Evolutionary conservation across 2,329 filamentous ascomycete species (phyloP).

Genomic region (Colletotrichum euphorbiae): DNA sequence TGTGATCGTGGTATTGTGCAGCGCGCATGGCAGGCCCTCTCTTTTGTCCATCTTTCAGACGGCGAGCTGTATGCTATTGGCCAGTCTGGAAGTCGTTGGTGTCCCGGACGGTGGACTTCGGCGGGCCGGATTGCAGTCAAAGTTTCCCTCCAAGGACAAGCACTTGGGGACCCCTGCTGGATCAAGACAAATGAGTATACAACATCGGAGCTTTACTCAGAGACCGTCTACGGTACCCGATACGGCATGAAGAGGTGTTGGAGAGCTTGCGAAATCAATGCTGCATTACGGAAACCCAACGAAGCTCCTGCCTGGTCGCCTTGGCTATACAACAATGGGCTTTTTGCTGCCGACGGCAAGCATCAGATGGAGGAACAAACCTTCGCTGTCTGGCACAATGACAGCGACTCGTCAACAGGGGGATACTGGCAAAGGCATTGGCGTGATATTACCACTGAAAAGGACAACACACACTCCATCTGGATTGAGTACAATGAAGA

Average conservation of each 20-base stretch:
- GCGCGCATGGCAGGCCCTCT: slow-evolving; percentile 40
- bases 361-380: slow-evolving; percentile 44
- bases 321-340: slow-evolving; percentile 42
- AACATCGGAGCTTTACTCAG: slow-evolving; percentile 34
- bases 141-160: slow-evolving; percentile 37
- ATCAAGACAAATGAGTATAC: slow-evolving; percentile 42
- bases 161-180: slow-evolving; percentile 42
- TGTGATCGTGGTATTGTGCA: slow-evolving; percentile 43
- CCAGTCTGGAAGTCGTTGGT: slow-evolving; percentile 40
- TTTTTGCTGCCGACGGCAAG: slow-evolving; percentile 39
- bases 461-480: slow-evolving; percentile 41
- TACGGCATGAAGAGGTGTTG: slow-evolving; percentile 42
- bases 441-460: slow-evolving; percentile 43
- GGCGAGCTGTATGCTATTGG: slow-evolving; percentile 41
- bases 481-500: slow-evolving; percentile 44
- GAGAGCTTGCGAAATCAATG: slow-evolving; percentile 40
- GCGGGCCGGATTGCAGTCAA: slow-evolving; percentile 40
- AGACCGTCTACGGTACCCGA: slow-evolving; percentile 42
- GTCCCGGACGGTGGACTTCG: slow-evolving; percentile 33
- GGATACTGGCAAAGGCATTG: slow-evolving; percentile 45
- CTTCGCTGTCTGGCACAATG: slow-evolving; percentile 42
- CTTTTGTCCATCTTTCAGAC: slow-evolving; percentile 34
- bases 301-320: slow-evolving; percentile 42
- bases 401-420: slow-evolving; percentile 37
- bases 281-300: slow-evolving; percentile 26